phyloP scores from a whole-genome alignment of 2,329 filamentous ascomycete species.

The Penicillium sp. region DNA sequence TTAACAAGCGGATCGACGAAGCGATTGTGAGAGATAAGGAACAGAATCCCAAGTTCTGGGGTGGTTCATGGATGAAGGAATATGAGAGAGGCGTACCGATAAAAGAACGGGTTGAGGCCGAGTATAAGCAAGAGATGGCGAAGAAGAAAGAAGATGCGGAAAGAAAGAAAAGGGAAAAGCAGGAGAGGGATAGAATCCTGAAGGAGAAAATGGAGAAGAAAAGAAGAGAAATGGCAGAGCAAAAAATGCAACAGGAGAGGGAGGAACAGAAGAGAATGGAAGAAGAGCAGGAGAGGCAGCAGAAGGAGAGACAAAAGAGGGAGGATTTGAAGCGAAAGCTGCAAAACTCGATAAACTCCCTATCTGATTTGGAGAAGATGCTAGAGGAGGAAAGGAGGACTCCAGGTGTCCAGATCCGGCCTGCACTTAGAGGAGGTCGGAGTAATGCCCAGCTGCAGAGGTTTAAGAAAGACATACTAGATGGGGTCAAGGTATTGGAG shows the following conservation, averaged over 20 bases:
- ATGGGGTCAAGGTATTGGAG: not conserved
- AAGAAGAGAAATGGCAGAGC: not conserved
- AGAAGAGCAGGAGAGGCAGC: not conserved
- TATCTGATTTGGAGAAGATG: not conserved
- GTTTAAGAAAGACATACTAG: too few relatives aligned
- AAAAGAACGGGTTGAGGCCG: not conserved
- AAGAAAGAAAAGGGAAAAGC: not conserved
- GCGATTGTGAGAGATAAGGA: not conserved
- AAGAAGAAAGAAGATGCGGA: not conserved
- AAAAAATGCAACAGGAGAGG: not conserved
- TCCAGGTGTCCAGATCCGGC: not conserved
- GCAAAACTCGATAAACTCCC: too few relatives aligned
- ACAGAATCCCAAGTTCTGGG: not conserved
- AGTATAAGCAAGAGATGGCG: not conserved
- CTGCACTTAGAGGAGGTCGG: not conserved
- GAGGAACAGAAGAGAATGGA: not conserved
- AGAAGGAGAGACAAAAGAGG: not conserved
- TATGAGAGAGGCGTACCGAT: not conserved
- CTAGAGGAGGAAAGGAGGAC: not conserved
- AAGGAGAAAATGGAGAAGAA: not conserved
- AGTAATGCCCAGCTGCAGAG: not conserved
- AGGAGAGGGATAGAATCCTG: not conserved
- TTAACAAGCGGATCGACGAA: not conserved
- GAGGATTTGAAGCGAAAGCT: not conserved
- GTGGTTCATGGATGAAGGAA: not conserved